Percentiles rank a stretch among this genome's conserved stretches.
These are phyloP conservation scores for Lepidium africanum DNA, from an alignment of 345 rosid genomes.

Conservation along the genomic window DNA sequence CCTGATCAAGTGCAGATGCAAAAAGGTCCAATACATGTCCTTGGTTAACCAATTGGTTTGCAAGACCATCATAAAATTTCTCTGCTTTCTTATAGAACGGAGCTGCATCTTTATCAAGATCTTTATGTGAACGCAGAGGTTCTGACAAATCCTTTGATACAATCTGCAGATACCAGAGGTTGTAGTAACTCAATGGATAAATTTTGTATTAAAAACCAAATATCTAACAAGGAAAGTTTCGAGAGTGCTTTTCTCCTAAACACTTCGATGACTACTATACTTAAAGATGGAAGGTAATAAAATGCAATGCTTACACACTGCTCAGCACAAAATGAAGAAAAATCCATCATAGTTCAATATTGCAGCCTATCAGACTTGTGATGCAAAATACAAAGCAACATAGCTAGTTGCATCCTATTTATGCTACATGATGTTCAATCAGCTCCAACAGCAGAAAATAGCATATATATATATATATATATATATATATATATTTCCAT, in stretches of 20 bases:
- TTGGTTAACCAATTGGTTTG: conserved; percentile 94
- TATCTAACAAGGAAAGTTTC: neutral
- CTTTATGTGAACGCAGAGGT: conserved; percentile 98
- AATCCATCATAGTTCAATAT: neutral
- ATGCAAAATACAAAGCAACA: neutral
- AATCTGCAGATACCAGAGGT: conserved; percentile 51
- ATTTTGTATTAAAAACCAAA: neutral
- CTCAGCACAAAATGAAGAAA: neutral
- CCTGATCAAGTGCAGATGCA: conserved; percentile 99
- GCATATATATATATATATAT: too few relatives aligned
- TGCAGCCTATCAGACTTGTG: neutral
- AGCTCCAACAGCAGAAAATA: neutral
- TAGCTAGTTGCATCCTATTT: neutral
- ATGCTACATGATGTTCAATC: neutral
- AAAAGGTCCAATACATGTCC: conserved; percentile 98
- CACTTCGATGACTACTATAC: neutral
- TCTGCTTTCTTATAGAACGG: conserved; percentile 95
- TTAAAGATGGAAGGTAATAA: neutral
- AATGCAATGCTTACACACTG: neutral
- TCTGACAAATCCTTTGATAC: conserved; percentile 93
- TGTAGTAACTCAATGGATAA: conserved; percentile 3
- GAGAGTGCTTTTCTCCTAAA: neutral
- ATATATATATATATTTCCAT: neutral
- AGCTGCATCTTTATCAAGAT: conserved; percentile 99
- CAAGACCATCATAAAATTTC: conserved; percentile 77